A percentile compares a stretch with the other conserved stretches of the same genome.
Evolutionary conservation across 129 eudicot genomes (phyloP).

Genomic region (Artemisia tridentata): DNA sequence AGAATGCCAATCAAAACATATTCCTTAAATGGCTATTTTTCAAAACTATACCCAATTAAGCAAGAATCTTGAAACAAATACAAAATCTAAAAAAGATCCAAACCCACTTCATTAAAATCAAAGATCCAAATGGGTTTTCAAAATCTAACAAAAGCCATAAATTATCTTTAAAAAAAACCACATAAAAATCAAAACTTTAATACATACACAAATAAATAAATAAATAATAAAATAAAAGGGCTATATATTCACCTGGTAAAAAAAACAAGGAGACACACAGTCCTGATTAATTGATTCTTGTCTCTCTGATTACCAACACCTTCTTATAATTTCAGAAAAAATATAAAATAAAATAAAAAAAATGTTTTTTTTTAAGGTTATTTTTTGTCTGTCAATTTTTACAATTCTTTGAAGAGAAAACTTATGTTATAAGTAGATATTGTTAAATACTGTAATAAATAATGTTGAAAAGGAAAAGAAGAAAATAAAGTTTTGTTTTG

Average conservation of each 20-base stretch:
- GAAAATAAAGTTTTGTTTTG: slow-evolving; percentile 13
- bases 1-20: too few species aligned
- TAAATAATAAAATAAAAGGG: too few species aligned
- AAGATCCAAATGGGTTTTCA: slow-evolving; percentile 5
- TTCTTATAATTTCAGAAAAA: background rate
- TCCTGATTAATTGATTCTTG: slow-evolving; percentile 13
- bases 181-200: slow-evolving; percentile 12
- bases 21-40: background rate
- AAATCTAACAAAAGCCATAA: background rate
- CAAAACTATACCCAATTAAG: background rate
- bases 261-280: slow-evolving; percentile 19
- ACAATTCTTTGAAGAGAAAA: background rate
- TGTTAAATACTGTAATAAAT: background rate
- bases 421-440: slow-evolving; percentile 8
- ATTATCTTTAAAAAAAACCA: background rate
- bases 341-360: background rate
- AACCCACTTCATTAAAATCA: slow-evolving; percentile 20
- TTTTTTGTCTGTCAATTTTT: slow-evolving; percentile 16
- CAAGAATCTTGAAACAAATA: background rate
- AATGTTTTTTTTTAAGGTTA: background rate
- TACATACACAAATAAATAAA: background rate
- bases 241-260: slow-evolving; percentile 12
- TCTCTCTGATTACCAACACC: slow-evolving; percentile 7
- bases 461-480: background rate
- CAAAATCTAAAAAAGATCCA: background rate